Conservation (phyloP, 768 basidiomycete species). For the Hypholoma fasciculare region DNA sequence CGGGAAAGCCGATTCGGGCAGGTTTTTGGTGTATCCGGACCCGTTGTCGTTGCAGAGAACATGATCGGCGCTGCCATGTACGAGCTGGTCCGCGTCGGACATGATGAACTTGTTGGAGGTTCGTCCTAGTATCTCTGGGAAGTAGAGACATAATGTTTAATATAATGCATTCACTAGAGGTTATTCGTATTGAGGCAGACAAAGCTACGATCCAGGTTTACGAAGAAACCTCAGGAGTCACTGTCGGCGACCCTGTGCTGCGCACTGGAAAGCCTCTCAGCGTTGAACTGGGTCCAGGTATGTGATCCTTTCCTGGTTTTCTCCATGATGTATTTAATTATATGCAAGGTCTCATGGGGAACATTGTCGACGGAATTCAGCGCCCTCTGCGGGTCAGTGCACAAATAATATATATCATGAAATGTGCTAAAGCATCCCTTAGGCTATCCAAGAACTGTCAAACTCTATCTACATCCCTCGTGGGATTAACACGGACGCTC, state of each 20-base stretch:
- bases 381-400: constrained; percentile 79
- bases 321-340: constrained; percentile 15
- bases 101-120: constrained; percentile 98
- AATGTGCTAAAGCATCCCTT: constrained; percentile 13
- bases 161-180: constrained; percentile 58
- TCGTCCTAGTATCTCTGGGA: constrained; percentile 19
- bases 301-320: neutral
- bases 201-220: constrained; percentile 99
- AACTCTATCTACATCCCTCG: constrained; percentile 99
- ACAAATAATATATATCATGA: neutral
- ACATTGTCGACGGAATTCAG: constrained; percentile 98
- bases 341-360: constrained; percentile 88
- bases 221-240: constrained; percentile 98
- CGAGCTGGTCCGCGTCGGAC: constrained; percentile 96
- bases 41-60: constrained; percentile 96
- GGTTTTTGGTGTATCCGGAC: constrained; percentile 95
- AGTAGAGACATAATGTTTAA: constrained; percentile 1
- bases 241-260: constrained; percentile 97
- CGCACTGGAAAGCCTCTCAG: constrained; percentile 97
- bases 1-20: constrained; percentile 83
- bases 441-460: constrained; percentile 94
- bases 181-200: constrained; percentile 97
- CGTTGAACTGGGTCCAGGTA: constrained; percentile 97
- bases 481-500: constrained; percentile 96
- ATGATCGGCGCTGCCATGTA: constrained; percentile 98